These are phyloP conservation scores for Batkoa obscura DNA, from an alignment of 371 early-diverging fungal genomes.

Conservation along the genomic window DNA sequence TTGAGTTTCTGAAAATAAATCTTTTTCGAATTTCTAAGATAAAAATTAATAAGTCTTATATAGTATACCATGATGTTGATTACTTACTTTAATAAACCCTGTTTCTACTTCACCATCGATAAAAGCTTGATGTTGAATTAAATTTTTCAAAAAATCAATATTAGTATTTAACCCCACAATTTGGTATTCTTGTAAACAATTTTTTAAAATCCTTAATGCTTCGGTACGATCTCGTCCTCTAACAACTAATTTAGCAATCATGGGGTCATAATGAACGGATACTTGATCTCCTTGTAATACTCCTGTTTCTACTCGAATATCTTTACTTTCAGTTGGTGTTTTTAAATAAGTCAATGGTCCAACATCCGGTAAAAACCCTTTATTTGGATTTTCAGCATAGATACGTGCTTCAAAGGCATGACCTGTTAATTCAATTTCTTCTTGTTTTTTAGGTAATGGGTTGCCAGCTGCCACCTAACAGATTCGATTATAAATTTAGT, in stretches of 20 bases:
- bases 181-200: constrained; percentile 58
- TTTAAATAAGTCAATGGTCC: constrained; percentile 62
- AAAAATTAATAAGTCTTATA: background rate
- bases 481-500: constrained; percentile 3
- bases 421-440: constrained; percentile 47
- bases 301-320: constrained; percentile 79
- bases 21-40: constrained; percentile 34
- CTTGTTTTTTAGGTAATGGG: constrained; percentile 47
- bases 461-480: constrained; percentile 68
- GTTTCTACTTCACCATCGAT: constrained; percentile 81
- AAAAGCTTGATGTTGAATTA: constrained; percentile 66
- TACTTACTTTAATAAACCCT: constrained; percentile 48
- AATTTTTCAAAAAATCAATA: constrained; percentile 67
- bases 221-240: constrained; percentile 65
- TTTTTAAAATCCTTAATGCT: constrained; percentile 59
- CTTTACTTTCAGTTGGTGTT: constrained; percentile 36
- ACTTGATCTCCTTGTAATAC: constrained; percentile 81
- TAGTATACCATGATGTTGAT: background rate
- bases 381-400: constrained; percentile 90
- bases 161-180: constrained; percentile 84
- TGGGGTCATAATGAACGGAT: constrained; percentile 88
- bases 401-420: constrained; percentile 96
- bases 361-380: constrained; percentile 84
- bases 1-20: constrained; percentile 33
- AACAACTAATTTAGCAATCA: constrained; percentile 93